Base-by-base conservation (phyloP, 495 filamentous ascomycete species). In the Clavariopsis aquatica region DNA sequence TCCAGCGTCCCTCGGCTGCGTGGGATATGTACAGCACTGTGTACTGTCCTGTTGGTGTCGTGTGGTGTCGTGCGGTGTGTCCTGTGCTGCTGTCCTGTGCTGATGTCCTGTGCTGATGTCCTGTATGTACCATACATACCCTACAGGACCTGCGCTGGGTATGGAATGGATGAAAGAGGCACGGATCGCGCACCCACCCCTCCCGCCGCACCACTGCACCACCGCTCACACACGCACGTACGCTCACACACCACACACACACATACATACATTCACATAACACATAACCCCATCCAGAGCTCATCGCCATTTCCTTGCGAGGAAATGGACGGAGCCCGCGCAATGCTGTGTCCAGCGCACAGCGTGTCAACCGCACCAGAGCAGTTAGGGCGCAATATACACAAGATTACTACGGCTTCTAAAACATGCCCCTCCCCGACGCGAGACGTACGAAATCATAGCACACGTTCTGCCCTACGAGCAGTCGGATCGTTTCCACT, bases 371-470 rank as follows among this genome's bases (percentile, higher is more conserved):
- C 19, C 26, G 13, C 43, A 58, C 43, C 57, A 60, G 45, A 60
- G 56, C 43, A 47, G 23, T 26, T 31, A 49, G 45, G 34, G 10
- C 45, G 24, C 43, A 49, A 59, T 52, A 59, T 65, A 52, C 46
- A 45, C 0, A 49, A 55, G 43, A 38, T 28, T 56, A 28, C 24
- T 4, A n/a, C 4, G 0, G 19, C 41, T 34, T 60, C 73, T 78
- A 89, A 75, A 85, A 91, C 71, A 91, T 72, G 24, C 84, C 82
- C 62, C 88, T 75, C 17, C 89, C 89, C 65, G 86, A 87, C 8
- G 89, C 89, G 77, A 93, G 79, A 41, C 89, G 75, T 36, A 92
- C 90, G 78, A 94, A 94, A 75, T 90, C 90, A 78, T 90, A 92
- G 26, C 88, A 88, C 36, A 94, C 89, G 72, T 92, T 92, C 79